These are phyloP conservation scores for Tulasnella sp. DNA, from an alignment of 768 basidiomycete genomes.

Conservation along the genomic window DNA sequence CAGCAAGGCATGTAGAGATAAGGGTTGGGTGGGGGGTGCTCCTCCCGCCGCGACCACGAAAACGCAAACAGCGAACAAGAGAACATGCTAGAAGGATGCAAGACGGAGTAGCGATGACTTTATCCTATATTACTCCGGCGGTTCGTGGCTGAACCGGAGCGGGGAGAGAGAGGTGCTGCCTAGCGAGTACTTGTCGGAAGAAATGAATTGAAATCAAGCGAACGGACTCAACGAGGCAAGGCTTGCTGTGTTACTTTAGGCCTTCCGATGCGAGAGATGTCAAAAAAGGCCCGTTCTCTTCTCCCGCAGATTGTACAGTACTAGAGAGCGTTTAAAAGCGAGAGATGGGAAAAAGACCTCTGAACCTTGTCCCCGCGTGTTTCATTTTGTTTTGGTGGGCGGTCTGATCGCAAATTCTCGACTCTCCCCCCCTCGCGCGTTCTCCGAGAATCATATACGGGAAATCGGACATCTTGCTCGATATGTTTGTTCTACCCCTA, in stretches of 20 bases:
- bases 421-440: background rate
- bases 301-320: background rate
- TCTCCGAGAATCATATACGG: background rate
- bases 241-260: background rate
- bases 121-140: constrained; percentile 2
- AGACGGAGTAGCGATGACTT: background rate
- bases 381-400: background rate
- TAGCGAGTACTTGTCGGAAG: constrained; percentile 1
- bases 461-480: background rate
- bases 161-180: background rate
- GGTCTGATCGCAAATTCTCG: background rate
- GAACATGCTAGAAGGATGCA: background rate
- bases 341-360: background rate
- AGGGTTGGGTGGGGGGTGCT: background rate
- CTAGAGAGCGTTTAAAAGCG: background rate
- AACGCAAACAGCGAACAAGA: background rate
- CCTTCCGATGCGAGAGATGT: background rate
- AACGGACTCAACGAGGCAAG: background rate
- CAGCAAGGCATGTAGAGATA: constrained; percentile 9
- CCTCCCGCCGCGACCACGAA: background rate
- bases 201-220: background rate
- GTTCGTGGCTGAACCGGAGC: background rate
- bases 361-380: constrained; percentile 21
- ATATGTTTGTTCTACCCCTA: constrained; percentile 16
- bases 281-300: background rate